Evolutionary conservation across 371 early-diverging fungal species (phyloP).

Genomic region (Smittium culicis): DNA sequence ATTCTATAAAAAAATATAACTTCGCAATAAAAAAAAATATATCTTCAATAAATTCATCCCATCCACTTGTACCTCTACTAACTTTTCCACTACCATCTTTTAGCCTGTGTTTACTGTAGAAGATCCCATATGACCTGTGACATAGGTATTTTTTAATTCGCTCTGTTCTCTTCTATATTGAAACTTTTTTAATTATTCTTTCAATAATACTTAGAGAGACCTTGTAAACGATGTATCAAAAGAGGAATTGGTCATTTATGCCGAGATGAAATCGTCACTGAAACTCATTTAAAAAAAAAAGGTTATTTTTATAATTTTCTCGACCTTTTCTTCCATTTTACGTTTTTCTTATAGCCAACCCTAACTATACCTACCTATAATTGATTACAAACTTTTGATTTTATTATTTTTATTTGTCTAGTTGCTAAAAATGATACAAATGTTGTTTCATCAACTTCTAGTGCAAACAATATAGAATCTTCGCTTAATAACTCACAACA

Average conservation of each 20-base stretch:
- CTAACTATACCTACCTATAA: too few species aligned
- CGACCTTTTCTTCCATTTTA: neutral
- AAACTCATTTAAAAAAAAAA: neutral
- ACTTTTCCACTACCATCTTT: neutral
- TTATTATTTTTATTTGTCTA: too few species aligned
- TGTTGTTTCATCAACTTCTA: too few species aligned
- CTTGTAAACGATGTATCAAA: conserved; percentile 87
- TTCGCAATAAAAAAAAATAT: too few species aligned
- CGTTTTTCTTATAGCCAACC: too few species aligned
- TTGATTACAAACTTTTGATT: too few species aligned
- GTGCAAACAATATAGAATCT: too few species aligned
- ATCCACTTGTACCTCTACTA: neutral
- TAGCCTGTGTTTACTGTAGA: conserved; percentile 67
- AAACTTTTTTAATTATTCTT: neutral
- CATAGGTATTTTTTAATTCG: neutral
- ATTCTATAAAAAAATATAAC: too few species aligned
- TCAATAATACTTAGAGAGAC: conserved; percentile 43
- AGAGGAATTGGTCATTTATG: conserved; percentile 83
- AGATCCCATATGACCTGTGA: conserved; percentile 80
- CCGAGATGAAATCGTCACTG: conserved; percentile 48
- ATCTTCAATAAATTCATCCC: too few species aligned
- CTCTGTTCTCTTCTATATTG: conserved; percentile 1
- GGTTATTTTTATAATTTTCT: neutral
- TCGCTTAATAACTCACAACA: too few species aligned
- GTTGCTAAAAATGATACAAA: too few species aligned